Base-by-base conservation (phyloP, 2,329 filamentous ascomycete genomes). In the Alternaria gansuensis region DNA sequence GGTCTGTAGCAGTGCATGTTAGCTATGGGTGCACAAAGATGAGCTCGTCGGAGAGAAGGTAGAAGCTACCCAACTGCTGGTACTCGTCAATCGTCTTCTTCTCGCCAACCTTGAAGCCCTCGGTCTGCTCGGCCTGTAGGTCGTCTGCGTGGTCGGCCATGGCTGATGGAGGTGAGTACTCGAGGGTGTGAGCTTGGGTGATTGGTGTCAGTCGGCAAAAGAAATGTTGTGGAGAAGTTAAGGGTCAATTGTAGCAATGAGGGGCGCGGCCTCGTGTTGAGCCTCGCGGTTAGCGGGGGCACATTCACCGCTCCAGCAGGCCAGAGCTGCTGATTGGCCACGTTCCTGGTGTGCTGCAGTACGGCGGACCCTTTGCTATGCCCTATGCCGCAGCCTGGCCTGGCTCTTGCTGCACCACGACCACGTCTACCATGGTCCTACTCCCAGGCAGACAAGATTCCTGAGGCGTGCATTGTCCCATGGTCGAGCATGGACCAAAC, bases 61-160 rank as follows among this genome's bases (percentile, higher is more conserved):
- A 24, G 40, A 48, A 84, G 91, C 75, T 84, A 96, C 93, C 95
- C 82, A 99, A 90, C 79, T 97, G 85, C 76, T 94, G 86, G 82
- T 97, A 97, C 80, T 97, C 91, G 66, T 94, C 91, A 75, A 99
- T 85, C 71, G 92, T 96, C 87, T 98, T 97, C 89, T 97, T 97
- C 87, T 97, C 92, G 69, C 92, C 93, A 77, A 97, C 90, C 88
- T 96, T 97, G 89, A 97, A 98, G 78, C 94, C 94, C 82, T 93
- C 89, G 68, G 93, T 97, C 82, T 90, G 86, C 83, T 95, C 91
- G 65, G 92, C 90, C 79, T 90, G 84, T 69, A 94, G 87, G 75
- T 98, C 94, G 63, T 97, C 92, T 11, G 91, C 86, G 66, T 81
- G 72, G 43, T 77, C 73, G 56, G 72, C 66, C 73, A 76, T 76